These are phyloP conservation scores for Croton setiger DNA, from an alignment of 441 rosid genomes.

Conservation along the genomic window DNA sequence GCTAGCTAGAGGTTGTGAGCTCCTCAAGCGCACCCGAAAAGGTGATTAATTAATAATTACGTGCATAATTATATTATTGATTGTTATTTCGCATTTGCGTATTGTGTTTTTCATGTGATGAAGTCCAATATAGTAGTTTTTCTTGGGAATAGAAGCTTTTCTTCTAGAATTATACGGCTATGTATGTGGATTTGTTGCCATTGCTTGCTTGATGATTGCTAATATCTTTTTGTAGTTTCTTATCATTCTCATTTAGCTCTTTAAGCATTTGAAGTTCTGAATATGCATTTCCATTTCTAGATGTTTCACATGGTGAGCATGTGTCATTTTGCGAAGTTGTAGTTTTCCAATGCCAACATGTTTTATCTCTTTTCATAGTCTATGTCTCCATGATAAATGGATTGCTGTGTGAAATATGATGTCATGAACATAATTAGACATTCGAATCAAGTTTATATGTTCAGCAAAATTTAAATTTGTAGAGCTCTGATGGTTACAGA, in stretches of 20 bases:
- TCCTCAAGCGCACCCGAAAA: slow-evolving; percentile 89
- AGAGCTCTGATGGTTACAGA: background rate
- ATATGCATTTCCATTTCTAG: background rate
- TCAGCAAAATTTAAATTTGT: background rate
- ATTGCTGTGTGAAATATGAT: background rate
- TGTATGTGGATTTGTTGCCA: no score
- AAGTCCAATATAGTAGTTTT: background rate
- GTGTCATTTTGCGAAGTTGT: background rate
- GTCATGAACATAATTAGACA: background rate
- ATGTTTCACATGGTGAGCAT: background rate
- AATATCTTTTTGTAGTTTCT: background rate
- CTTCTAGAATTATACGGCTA: background rate
- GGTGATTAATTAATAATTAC: slow-evolving; percentile 34
- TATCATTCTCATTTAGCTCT: background rate
- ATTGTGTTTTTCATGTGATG: background rate
- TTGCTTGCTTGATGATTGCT: background rate
- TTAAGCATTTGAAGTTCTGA: background rate
- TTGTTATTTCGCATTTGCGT: background rate
- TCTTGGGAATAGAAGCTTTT: background rate
- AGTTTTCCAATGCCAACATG: background rate
- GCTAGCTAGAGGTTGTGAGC: slow-evolving; percentile 85
- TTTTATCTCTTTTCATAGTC: background rate
- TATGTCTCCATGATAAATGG: background rate
- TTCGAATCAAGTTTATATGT: background rate
- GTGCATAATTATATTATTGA: background rate